A percentile compares a stretch with the other conserved stretches of the same genome.
phyloP scores from a whole-genome alignment of 1,284 basidiomycete genomes.

The Tylopilus sp. region DNA sequence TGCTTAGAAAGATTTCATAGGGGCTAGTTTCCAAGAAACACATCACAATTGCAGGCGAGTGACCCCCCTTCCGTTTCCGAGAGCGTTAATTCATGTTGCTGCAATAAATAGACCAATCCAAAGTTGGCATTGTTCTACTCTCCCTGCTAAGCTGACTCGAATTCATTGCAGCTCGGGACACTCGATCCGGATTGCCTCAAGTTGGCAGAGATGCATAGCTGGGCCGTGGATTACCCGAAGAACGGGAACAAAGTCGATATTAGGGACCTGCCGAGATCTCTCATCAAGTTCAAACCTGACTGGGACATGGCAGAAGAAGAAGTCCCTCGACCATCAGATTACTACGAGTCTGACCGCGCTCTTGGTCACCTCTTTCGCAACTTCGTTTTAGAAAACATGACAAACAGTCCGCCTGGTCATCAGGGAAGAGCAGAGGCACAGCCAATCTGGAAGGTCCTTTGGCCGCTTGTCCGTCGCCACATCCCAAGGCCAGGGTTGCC shows the following conservation, averaged over 20 bases:
- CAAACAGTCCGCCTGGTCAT: neutral
- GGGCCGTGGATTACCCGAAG: constrained; percentile 9
- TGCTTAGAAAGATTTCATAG: neutral
- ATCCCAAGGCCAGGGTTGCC: neutral
- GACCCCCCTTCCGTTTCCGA: neutral
- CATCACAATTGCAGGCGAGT: constrained; percentile 9
- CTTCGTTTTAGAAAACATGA: constrained; percentile 1
- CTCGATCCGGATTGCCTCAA: constrained; percentile 1
- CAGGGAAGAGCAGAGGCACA: neutral
- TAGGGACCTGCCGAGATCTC: constrained; percentile 1
- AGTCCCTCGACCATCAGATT: constrained; percentile 2
- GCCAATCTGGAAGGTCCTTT: neutral
- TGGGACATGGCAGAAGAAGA: constrained; percentile 4
- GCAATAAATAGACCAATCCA: constrained; percentile 6
- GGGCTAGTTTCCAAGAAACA: constrained; percentile 5
- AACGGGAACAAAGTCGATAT: constrained; percentile 11
- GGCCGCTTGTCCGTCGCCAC: neutral
- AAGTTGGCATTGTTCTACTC: neutral
- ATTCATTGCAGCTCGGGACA: neutral
- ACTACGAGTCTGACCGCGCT: constrained; percentile 6
- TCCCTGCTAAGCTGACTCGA: neutral
- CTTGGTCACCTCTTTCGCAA: constrained; percentile 8
- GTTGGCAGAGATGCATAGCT: constrained; percentile 9
- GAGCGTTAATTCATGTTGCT: neutral
- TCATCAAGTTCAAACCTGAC: constrained; percentile 11